Evolutionary conservation across 495 filamentous ascomycete genomes (phyloP).

Genomic region (Aspergillus incahuasiensis): DNA sequence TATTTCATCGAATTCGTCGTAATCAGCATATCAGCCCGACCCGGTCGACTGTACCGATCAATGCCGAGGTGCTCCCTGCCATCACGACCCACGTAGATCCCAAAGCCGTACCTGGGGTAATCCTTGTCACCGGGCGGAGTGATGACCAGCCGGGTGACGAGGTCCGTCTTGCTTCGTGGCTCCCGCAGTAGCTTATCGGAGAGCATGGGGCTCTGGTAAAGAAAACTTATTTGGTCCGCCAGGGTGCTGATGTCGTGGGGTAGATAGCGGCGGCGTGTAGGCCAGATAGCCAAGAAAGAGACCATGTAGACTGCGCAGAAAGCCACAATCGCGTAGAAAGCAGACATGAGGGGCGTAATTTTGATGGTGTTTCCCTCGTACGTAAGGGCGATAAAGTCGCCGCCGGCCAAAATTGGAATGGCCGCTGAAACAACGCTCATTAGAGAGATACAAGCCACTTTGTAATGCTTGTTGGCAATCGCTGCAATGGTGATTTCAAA

Average conservation of each 20-base stretch:
- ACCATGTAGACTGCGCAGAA: constrained; percentile 65
- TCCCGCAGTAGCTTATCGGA: constrained; percentile 62
- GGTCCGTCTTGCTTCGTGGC: constrained; percentile 54
- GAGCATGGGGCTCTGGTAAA: constrained; percentile 64
- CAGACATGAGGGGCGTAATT: constrained; percentile 65
- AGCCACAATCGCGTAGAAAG: constrained; percentile 59
- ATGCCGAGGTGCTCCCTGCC: constrained; percentile 62
- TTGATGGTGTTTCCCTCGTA: constrained; percentile 51
- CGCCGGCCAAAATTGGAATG: constrained; percentile 72
- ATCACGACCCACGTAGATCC: constrained; percentile 56
- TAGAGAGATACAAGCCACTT: constrained; percentile 64
- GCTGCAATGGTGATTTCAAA: constrained; percentile 59
- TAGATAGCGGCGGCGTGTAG: constrained; percentile 51
- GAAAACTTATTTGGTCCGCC: constrained; percentile 70
- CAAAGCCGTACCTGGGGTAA: constrained; percentile 56
- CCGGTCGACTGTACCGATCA: constrained; percentile 52
- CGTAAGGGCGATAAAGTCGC: constrained; percentile 76
- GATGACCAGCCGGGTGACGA: constrained; percentile 57
- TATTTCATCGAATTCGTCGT: constrained; percentile 34
- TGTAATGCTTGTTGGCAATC: constrained; percentile 60
- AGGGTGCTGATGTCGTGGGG: constrained; percentile 67
- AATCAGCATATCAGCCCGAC: constrained; percentile 43
- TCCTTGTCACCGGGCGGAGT: constrained; percentile 43
- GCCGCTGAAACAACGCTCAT: constrained; percentile 58
- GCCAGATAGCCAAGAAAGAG: constrained; percentile 57